Base-by-base conservation (phyloP, 1,284 basidiomycete genomes). In the Tilletia indica region DNA sequence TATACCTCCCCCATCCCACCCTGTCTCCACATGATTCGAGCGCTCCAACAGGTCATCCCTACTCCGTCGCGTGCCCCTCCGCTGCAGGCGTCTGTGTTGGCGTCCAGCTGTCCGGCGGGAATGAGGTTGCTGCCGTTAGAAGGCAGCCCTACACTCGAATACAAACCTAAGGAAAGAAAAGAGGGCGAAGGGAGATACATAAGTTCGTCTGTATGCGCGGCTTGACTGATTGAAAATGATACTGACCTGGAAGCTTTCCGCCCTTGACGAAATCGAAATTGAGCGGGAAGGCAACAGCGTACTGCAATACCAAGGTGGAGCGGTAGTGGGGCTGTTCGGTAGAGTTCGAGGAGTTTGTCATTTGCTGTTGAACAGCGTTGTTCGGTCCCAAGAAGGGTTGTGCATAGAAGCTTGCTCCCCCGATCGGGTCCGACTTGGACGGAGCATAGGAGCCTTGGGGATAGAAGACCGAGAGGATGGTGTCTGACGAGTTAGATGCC, bases 231-330 rank as follows among this genome's bases (percentile, higher is more conserved):
- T 58, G 21, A 25, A 58, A 86, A 73, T 31, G 21, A 12, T 12
- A 5, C 25, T 58, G 21, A 19, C 86, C 86, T 0, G 86, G 86
- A 31, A 86, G 80, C 73, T 87, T 86, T 47, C 86, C 86, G 25
- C 80, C 81, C 56, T 84, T 81, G 68, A 83, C 80, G 72, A 83
- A 87, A 64, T 85, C 74, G 75, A 85, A 86, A 38, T 78, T 80
- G 16, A 75, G 74, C 5, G 81, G 75, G 71, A 86, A 85, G 72
- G 73, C 85, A 70, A 86, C 82, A 0, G 82, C 80, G 78, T 86
- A 87, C 72, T 73, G 72, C 21, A 76, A 39, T 12, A 68, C 39
- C 4, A 68, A 47, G 31, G 38, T 36, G 14, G 67, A 21, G 39
- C 67, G 39, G 39, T 25, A 68, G 39, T 42, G 39, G 9, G 34